Percentiles rank a stretch among this genome's conserved stretches.
phyloP scores from a whole-genome alignment of 1,284 basidiomycete genomes.

The Trametes polyzona region DNA sequence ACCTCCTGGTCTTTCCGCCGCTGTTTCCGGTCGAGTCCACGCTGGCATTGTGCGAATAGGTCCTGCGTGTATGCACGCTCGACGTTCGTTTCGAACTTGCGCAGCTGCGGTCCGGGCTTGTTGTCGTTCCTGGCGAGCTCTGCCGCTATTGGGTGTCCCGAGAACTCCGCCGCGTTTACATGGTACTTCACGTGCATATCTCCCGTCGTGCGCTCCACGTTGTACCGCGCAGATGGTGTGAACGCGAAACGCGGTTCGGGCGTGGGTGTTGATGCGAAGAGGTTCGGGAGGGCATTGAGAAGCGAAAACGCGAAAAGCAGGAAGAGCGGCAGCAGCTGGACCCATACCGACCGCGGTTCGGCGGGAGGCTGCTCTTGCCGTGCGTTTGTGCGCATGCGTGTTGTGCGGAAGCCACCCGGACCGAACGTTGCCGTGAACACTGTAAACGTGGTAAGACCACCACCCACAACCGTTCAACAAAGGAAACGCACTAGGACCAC shows the following conservation, averaged over 20 bases:
- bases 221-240: constrained; percentile 58
- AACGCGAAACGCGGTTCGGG: constrained; percentile 88
- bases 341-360: constrained; percentile 68
- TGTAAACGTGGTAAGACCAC: constrained; percentile 25
- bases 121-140: constrained; percentile 61
- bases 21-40: constrained; percentile 63
- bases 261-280: constrained; percentile 67
- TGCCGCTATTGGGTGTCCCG: constrained; percentile 78
- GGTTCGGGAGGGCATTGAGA: constrained; percentile 79
- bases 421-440: constrained; percentile 82
- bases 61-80: constrained; percentile 75
- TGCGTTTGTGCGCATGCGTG: constrained; percentile 49
- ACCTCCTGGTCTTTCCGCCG: constrained; percentile 74
- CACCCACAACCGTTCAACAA: neutral
- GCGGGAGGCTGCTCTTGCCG: constrained; percentile 41
- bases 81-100: constrained; percentile 67
- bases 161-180: constrained; percentile 83
- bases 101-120: constrained; percentile 44
- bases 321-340: constrained; percentile 88
- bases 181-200: constrained; percentile 81
- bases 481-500: constrained; percentile 53
- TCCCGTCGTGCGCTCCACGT: constrained; percentile 68
- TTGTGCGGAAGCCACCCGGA: constrained; percentile 74
- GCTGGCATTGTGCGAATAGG: constrained; percentile 73
- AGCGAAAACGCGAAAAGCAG: constrained; percentile 86